Base-by-base conservation (phyloP, 2,329 filamentous ascomycete species). In the Stemphylium vesicarium region DNA sequence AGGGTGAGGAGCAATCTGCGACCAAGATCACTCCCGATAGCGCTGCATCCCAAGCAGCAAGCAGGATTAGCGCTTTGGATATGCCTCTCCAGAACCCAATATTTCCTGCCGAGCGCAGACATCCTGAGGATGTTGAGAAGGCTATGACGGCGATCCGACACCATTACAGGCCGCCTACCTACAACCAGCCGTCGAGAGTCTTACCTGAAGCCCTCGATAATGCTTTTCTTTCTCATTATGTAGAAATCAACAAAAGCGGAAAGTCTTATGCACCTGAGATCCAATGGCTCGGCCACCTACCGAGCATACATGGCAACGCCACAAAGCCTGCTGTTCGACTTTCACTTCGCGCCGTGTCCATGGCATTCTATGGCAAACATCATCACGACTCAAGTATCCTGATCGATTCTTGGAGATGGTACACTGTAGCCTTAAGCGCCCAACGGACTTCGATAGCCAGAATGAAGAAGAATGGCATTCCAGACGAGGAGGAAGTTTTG, bases 401-500 rank as follows among this genome's bases (percentile, higher is more conserved):
- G 6, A 54, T 70, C 2, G 71, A 74, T 20, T 72, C 70, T 0
- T 73, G 68, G 50, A 60, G 64, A 29, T 74, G 70, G 71, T 74
- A 74, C 40, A 69, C 57, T 4, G 51, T 58, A n/a, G 66, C 68
- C n/a, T 51, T 74, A 9, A 59, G 64, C 31, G 56, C 59, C 10
- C 69, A 72, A 32, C 53, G 70, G n/a, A 49, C 46, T 13, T 64
- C 69, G 1, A 52, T 73, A 6, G 52, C 58, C 2, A 50, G 16
- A 13, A 11, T 51, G 16, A 63, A 53, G 29, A 45, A 70, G 7
- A 46, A 59, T 3, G 32, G 26, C n/a, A 66, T 72, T 6, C 71
- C 71, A 8, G 56, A 58, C 26, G 65, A 66, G 1, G 70, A 69
- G 48, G 70, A 73, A 15, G 64, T 72, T 18, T 32, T 72, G 11